These are phyloP conservation scores for Penicillium manginii DNA, from an alignment of 495 filamentous ascomycete genomes.

Conservation along the genomic window DNA sequence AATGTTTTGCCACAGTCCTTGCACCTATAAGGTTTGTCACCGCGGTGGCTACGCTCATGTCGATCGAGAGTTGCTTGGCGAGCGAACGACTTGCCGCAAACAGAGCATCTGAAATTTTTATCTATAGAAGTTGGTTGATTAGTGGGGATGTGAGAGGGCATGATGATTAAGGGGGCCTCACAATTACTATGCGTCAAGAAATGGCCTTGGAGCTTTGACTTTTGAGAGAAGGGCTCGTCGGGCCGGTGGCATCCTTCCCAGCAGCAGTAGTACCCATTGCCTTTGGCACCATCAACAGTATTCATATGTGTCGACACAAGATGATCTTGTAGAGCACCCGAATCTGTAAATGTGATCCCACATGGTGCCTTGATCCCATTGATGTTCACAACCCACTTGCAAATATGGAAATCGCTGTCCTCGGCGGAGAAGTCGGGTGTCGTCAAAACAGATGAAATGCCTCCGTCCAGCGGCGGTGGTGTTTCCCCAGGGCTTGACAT, in stretches of 20 bases:
- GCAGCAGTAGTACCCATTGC: slow-evolving; percentile 53
- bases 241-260: slow-evolving; percentile 53
- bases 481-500: slow-evolving; percentile 46
- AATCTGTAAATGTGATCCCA: slow-evolving; percentile 38
- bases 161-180: slow-evolving; percentile 20
- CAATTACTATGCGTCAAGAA: slow-evolving; percentile 54
- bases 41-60: slow-evolving; percentile 57
- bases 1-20: slow-evolving; percentile 49
- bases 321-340: slow-evolving; percentile 49
- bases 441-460: slow-evolving; percentile 42
- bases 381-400: slow-evolving; percentile 40
- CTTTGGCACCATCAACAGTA: slow-evolving; percentile 47
- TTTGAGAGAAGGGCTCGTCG: slow-evolving; percentile 52
- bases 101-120: slow-evolving; percentile 50
- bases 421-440: slow-evolving; percentile 42
- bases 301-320: slow-evolving; percentile 45
- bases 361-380: slow-evolving; percentile 39
- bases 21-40: slow-evolving; percentile 55
- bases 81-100: slow-evolving; percentile 52
- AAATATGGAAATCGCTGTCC: slow-evolving; percentile 40
- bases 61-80: slow-evolving; percentile 52
- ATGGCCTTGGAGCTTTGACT: slow-evolving; percentile 55
- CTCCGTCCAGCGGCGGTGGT: slow-evolving; percentile 48
- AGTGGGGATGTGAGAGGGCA: background rate
- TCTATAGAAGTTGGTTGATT: slow-evolving; percentile 24